Conservation (phyloP, 495 filamentous ascomycete genomes). For the Hamigera avellanea region DNA sequence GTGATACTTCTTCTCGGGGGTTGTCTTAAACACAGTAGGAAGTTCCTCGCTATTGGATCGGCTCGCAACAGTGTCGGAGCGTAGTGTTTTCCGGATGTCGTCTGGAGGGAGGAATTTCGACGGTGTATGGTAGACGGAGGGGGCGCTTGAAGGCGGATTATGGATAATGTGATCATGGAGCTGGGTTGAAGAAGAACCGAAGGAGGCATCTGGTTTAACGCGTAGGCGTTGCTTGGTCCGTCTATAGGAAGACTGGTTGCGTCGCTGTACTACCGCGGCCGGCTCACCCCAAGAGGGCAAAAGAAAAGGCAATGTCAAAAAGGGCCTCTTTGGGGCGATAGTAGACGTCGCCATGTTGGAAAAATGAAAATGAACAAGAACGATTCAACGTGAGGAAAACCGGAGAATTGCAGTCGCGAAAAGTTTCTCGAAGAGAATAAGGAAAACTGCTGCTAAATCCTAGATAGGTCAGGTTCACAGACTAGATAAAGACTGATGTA, state of each 20-base stretch:
- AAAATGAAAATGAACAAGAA: no score
- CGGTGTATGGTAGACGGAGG: constrained; percentile 78
- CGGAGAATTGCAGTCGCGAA: background rate
- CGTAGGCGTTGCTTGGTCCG: constrained; percentile 63
- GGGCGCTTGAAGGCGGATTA: constrained; percentile 83
- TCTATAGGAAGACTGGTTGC: constrained; percentile 57
- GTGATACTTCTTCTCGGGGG: constrained; percentile 61
- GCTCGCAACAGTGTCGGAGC: constrained; percentile 13
- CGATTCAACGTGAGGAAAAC: no score
- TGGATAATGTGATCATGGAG: constrained; percentile 62
- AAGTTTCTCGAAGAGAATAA: no score
- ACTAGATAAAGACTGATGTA: no score
- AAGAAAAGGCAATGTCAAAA: constrained; percentile 32
- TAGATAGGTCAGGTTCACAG: no score
- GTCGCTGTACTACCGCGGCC: constrained; percentile 20
- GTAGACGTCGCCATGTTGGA: constrained; percentile 21
- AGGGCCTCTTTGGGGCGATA: constrained; percentile 23
- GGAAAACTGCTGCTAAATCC: no score
- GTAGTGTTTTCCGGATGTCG: constrained; percentile 59
- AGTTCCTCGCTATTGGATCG: constrained; percentile 22
- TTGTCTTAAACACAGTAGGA: constrained; percentile 42
- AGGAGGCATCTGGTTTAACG: constrained; percentile 63
- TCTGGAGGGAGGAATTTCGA: constrained; percentile 73
- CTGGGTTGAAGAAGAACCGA: constrained; percentile 37
- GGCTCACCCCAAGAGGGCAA: constrained; percentile 27